Evolutionary conservation across 768 basidiomycete species (phyloP), one percentile per base, ranked within the genome.

Genomic region (Russula abietina): DNA sequence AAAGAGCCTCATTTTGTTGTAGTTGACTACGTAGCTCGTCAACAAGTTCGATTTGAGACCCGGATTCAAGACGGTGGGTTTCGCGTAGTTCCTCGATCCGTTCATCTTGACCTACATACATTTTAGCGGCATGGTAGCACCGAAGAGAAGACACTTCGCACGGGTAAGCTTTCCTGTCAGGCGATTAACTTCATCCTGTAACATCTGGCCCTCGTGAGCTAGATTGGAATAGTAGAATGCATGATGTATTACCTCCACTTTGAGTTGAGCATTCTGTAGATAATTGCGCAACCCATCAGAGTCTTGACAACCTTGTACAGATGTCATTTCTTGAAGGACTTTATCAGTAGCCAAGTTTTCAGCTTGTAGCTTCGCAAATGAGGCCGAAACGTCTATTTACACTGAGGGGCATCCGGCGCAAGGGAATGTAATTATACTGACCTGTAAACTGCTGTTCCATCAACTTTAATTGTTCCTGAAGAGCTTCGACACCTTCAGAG

Each of bases 71-170:
- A 16, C 79, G 81, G 70, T 96, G 94, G 8, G 84, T 91, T 65
- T 93, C 90, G 39, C 85, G 85, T 0, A 98, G 76, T 71, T 97
- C 93, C 66, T 90, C 88, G 12, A 93, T 79, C 9, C 88, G 88
- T 56, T 84, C 85, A 59, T 91, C 91, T 75, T 96, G 92, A 16
- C 85, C 93, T 96, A 67, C 45, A 56, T 14, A 55, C 55, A 54
- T 69, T 54, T 45, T 61, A 33, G 36, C n/a, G 10, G 41, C 43
- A 14, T 32, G 61, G 64, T 19, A 19, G 24, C 4, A 54, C 6
- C n/a, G 14, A 5, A 10, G 57, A 28, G 10, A 55, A 24, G 11
- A 26, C 3, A 3, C 33, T 17, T 69, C 86, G 70, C 71, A 95
- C 95, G 78, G 62, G 81, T 82, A 22, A 95, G 80, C 69, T 88